phyloP scores from a whole-genome alignment of 169 alveolate species.

The Cryptosporidium meleagridis region DNA sequence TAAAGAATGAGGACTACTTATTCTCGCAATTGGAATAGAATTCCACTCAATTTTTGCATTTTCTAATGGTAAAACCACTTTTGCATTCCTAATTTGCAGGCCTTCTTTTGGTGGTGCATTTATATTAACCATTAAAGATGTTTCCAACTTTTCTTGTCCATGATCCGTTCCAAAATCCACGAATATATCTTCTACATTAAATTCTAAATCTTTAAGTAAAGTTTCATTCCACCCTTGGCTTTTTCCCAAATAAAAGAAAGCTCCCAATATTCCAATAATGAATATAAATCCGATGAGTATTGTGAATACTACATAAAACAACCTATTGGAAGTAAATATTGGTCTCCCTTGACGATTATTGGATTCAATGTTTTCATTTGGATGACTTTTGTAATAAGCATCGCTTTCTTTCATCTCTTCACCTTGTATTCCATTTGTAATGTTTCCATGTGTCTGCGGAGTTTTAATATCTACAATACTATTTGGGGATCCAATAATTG shows the following conservation, averaged over 20 bases:
- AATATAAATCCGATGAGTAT: slow-evolving; percentile 9
- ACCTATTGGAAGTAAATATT: slow-evolving; percentile 38
- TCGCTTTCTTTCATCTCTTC: slow-evolving; percentile 25
- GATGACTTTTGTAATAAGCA: neutral
- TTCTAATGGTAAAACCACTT: slow-evolving; percentile 3
- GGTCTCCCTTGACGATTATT: neutral
- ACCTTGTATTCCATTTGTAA: neutral
- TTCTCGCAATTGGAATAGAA: slow-evolving; percentile 37
- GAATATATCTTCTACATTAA: slow-evolving; percentile 37
- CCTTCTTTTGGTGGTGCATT: slow-evolving; percentile 36
- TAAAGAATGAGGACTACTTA: slow-evolving; percentile 37
- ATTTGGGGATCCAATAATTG: slow-evolving; percentile 61
- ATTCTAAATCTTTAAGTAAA: slow-evolving; percentile 27
- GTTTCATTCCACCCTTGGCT: neutral
- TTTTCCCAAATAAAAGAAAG: slow-evolving; percentile 48
- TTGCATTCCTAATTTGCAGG: neutral
- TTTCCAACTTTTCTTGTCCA: slow-evolving; percentile 33
- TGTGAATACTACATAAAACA: slow-evolving; percentile 26
- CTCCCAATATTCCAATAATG: slow-evolving; percentile 47
- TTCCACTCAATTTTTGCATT: slow-evolving; percentile 51
- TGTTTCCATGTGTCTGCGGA: slow-evolving; percentile 2
- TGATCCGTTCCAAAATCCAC: slow-evolving; percentile 21
- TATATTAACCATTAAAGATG: slow-evolving; percentile 16
- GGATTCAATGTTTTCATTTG: neutral
- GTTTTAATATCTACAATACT: slow-evolving; percentile 62